phyloP scores from a whole-genome alignment of 768 basidiomycete species.

The Pluteus cervinus region DNA sequence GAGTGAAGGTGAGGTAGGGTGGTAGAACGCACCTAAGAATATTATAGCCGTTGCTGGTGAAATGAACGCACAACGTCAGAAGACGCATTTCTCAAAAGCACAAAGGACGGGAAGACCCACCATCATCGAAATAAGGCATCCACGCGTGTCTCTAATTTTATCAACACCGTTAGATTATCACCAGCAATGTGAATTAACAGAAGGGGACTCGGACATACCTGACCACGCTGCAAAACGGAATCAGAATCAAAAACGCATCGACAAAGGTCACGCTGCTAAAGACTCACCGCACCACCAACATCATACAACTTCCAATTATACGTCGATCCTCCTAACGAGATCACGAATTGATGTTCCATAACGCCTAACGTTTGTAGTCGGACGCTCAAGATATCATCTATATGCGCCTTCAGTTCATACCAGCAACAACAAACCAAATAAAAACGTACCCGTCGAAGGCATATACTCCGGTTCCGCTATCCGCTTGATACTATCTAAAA shows the following conservation, averaged over 20 bases:
- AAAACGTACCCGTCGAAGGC: conserved; percentile 55
- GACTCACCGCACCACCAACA: conserved; percentile 74
- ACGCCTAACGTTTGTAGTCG: conserved; percentile 79
- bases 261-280: conserved; percentile 5
- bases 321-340: conserved; percentile 52
- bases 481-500: conserved; percentile 58
- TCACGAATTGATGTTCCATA: conserved; percentile 68
- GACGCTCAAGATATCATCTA: conserved; percentile 75
- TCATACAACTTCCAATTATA: conserved; percentile 81
- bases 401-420: background rate
- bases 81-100: too few species aligned
- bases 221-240: conserved; percentile 41
- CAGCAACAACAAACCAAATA: conserved; percentile 2
- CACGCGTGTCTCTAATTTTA: conserved; percentile 61
- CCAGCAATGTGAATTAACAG: conserved; percentile 6
- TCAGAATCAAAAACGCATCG: conserved; percentile 6
- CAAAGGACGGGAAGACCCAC: conserved; percentile 34
- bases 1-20: too few species aligned
- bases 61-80: conserved; percentile 1
- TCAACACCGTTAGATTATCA: conserved; percentile 5
- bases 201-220: conserved; percentile 37
- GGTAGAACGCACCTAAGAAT: conserved; percentile 51
- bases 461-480: conserved; percentile 66
- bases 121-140: conserved; percentile 84
- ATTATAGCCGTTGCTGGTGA: conserved; percentile 72